Conservation (phyloP, 2,329 filamentous ascomycete genomes). For the Myrmaecium sp. region DNA sequence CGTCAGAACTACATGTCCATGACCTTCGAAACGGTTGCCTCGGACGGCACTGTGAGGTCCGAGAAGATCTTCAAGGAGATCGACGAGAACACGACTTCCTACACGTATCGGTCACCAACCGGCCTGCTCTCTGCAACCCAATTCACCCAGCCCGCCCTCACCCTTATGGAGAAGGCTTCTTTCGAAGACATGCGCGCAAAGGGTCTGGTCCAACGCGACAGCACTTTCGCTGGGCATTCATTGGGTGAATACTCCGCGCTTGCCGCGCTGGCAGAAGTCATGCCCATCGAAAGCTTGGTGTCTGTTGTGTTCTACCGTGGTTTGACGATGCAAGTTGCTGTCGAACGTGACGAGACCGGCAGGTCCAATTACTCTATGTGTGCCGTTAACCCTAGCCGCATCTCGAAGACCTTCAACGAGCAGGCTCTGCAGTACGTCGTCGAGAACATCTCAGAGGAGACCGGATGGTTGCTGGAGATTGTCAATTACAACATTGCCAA, state of each 20-base stretch:
- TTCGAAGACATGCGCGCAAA: slow-evolving; percentile 99
- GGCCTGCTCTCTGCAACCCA: slow-evolving; percentile 92
- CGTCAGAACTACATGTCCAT: slow-evolving; percentile 99
- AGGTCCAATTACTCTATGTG: slow-evolving; percentile 99
- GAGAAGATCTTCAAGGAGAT: slow-evolving; percentile 99
- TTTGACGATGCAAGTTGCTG: slow-evolving; percentile 96
- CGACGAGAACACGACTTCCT: slow-evolving; percentile 77
- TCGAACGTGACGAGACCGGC: slow-evolving; percentile 83
- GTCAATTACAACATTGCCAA: slow-evolving; percentile 80
- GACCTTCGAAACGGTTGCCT: slow-evolving; percentile 95
- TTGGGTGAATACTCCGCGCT: slow-evolving; percentile 96
- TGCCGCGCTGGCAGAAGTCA: slow-evolving; percentile 89
- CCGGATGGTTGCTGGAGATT: slow-evolving; percentile 92
- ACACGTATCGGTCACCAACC: slow-evolving; percentile 91
- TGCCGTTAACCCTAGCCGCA: slow-evolving; percentile 93
- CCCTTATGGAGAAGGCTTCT: slow-evolving; percentile 98
- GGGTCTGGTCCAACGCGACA: slow-evolving; percentile 88
- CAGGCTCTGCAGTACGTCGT: slow-evolving; percentile 93
- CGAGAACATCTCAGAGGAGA: slow-evolving; percentile 84
- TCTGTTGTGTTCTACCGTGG: slow-evolving; percentile 99
- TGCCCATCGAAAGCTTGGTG: slow-evolving; percentile 98
- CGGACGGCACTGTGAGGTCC: slow-evolving; percentile 86
- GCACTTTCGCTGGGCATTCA: slow-evolving; percentile 94
- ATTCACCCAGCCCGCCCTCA: slow-evolving; percentile 94
- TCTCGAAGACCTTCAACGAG: slow-evolving; percentile 98